Evolutionary conservation across 2,329 filamentous ascomycete genomes (phyloP).

Genomic region (Neopestalotiopsis sp.): DNA sequence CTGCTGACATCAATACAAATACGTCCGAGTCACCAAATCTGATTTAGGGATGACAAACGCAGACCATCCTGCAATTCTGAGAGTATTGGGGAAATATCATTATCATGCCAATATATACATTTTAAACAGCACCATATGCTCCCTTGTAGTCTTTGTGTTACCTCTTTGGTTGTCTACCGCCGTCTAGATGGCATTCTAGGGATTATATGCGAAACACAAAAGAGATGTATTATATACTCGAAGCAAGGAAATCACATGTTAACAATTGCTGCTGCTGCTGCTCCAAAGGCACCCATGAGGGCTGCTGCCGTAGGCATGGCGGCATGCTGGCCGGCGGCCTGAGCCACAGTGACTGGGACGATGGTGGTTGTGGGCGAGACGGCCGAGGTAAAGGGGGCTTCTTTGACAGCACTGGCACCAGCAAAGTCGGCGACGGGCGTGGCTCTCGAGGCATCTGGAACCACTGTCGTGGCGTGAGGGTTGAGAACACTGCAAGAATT

Average conservation of each 20-base stretch:
- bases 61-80: too few relatives aligned
- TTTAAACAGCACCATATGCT: too few relatives aligned
- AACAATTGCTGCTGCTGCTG: conserved; percentile 24
- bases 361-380: conserved; percentile 33
- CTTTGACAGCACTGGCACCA: conserved; percentile 27
- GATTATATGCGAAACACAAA: too few relatives aligned
- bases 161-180: too few relatives aligned
- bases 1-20: too few relatives aligned
- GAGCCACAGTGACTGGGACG: conserved; percentile 29
- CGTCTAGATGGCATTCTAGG: too few relatives aligned
- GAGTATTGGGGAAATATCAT: too few relatives aligned
- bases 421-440: conserved; percentile 39
- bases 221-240: too few relatives aligned
- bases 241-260: conserved; percentile 13
- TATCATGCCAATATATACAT: too few relatives aligned
- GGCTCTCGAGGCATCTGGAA: conserved; percentile 35
- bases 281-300: conserved; percentile 26
- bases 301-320: conserved; percentile 27
- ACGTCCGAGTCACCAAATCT: too few relatives aligned
- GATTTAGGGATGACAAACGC: too few relatives aligned
- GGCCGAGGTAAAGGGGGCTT: conserved; percentile 35
- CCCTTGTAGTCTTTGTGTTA: too few relatives aligned
- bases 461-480: conserved; percentile 34
- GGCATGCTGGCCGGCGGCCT: conserved; percentile 21
- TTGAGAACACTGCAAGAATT: conserved; percentile 42